Base-by-base conservation (phyloP, 2,329 filamentous ascomycete genomes). In the Chrysoporthe puriensis region DNA sequence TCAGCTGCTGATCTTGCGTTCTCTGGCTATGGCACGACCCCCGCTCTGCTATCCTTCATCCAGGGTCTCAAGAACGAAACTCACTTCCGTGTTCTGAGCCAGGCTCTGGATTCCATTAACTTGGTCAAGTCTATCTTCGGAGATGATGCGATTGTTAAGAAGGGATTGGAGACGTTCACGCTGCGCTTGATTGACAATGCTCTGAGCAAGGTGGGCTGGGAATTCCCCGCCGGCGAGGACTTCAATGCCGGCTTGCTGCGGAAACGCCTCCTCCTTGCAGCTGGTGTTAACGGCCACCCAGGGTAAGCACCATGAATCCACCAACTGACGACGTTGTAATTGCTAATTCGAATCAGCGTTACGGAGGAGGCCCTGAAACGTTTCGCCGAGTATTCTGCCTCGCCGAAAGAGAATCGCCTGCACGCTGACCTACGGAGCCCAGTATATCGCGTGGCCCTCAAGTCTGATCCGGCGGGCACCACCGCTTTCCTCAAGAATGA, bases 1-100 rank as follows among this genome's bases (percentile, higher is more conserved):
- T 96, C 97, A 74, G 93, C 95, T 26, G 91, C 92, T 59, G 94
- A 96, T 62, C 86, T 98, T 71, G 94, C 96, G 48, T 89, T 96
- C 69, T 92, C 96, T 67, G 96, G 96, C 32, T 88, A 96, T 76
- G 90, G 91, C 62, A 92, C 88, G 4, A 97, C 94, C 0, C 84
- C 93, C 34, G 91, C 92, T 9, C 84, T 99, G 14, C 83, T 99
- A 42, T 89, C 91, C 14, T 91, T 99, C 73, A 81, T 97, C 13
- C 88, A 97, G 77, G 91, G 91, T n/a, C 94, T 98, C 79, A 85
- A 88, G 69, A 83, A 86, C 63, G 96, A 99, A 80, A 86, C 86
- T 1, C 93, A 95, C 77, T 94, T 94, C 74, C 86, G 97, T 61
- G 95, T 98, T 5, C 96, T 96, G 91, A 89, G 88, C 67, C 93